These are phyloP conservation scores for Penicillium sp. DNA, from an alignment of 2,329 filamentous ascomycete species.

Conservation along the genomic window DNA sequence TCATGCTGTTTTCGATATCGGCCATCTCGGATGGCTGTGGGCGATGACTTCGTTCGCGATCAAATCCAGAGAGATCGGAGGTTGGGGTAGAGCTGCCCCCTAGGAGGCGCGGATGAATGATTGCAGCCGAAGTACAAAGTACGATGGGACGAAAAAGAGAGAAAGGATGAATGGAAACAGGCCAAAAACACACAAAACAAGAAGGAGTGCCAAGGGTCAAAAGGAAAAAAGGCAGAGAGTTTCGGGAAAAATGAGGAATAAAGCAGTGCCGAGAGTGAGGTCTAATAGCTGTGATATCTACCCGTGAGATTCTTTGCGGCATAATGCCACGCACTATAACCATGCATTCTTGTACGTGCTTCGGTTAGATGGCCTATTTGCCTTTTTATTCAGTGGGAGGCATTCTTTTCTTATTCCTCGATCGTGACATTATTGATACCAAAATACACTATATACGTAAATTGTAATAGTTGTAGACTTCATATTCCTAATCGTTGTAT, in stretches of 20 bases:
- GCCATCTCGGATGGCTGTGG: constrained; percentile 28
- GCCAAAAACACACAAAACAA: constrained; percentile 4
- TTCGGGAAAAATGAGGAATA: constrained; percentile 14
- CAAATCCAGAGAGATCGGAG: constrained; percentile 2
- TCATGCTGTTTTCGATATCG: constrained; percentile 34
- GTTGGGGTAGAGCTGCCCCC: constrained; percentile 13
- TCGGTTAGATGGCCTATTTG: background rate
- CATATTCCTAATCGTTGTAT: too few species aligned
- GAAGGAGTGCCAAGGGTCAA: constrained; percentile 9
- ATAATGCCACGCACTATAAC: constrained; percentile 7
- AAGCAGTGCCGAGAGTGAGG: constrained; percentile 19
- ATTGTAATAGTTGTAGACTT: too few species aligned
- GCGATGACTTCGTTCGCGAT: background rate
- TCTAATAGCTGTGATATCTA: constrained; percentile 23
- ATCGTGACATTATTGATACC: too few species aligned
- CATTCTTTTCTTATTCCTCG: too few species aligned
- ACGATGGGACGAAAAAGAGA: constrained; percentile 1
- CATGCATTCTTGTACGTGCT: background rate
- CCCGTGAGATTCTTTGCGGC: constrained; percentile 14
- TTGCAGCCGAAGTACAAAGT: constrained; percentile 8
- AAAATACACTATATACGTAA: too few species aligned
- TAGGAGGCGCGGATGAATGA: constrained; percentile 19
- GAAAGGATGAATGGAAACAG: constrained; percentile 7
- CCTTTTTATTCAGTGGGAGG: too few species aligned
- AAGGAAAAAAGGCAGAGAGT: constrained; percentile 14